Base-by-base conservation (phyloP, 225 moss, liverwort and hornwort species). In the Thuidium tamariscinum region DNA sequence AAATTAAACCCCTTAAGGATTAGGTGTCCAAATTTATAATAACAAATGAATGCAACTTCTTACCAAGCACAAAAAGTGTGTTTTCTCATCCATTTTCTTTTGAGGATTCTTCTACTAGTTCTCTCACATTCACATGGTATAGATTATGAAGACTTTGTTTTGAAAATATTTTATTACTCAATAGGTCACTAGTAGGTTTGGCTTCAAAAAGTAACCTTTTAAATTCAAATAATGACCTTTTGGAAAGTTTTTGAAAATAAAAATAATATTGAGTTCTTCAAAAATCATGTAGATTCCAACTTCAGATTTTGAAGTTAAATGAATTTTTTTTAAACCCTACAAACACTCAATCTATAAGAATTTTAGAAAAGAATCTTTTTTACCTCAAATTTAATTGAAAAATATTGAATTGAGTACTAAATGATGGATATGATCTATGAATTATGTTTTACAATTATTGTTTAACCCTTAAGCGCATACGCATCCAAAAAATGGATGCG, bases 281-380 rank as follows among this genome's bases (percentile, higher is more conserved):
- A 34, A 17, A 34, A 9, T 34, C 0, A 15, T 0, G 16, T 9
- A 4, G 1, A 4, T 32, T 32, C 4, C 9, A 63, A 17, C 8
- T 17, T 9, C 16, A 16, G 0, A 32, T 32, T 63, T 63, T 63
- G 17, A 63, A 17, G 2, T 32, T 16, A 32, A 18, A 64, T 8
- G 17, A 34, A 34, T 8, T 17, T 64, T 4, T 64, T 64, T 1
- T 64, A 64, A 34, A 32, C 34, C 12, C 2, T 0, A 64, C 17
- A 64, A 9, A 64, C 3, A 17, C 17, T 17, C 32, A 34, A 64
- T 64, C 34, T 34, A 17, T 3, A 34, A 9, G 1, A 17, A 17
- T 32, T 63, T 32, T 63, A 32, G 32, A 63, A 63, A 62, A 26
- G 30, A 16, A 30, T 30, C 16, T 64, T n/a, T n/a, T n/a, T n/a